phyloP scores from a whole-genome alignment of 495 filamentous ascomycete species.

The Penicillium samsonianum region DNA sequence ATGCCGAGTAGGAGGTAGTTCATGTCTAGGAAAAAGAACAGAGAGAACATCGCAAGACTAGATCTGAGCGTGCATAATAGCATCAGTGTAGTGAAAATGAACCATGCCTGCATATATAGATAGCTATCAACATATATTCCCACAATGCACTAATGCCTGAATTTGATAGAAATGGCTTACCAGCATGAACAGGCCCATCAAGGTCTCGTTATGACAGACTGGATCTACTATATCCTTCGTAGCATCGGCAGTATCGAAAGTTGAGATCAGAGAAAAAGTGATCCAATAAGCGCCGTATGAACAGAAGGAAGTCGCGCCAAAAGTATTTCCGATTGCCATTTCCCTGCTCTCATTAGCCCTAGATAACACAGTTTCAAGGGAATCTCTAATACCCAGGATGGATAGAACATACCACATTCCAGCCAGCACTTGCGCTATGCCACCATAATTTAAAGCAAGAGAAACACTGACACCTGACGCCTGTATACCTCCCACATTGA shows the following conservation, averaged over 20 bases:
- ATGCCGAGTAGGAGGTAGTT: slow-evolving; percentile 75
- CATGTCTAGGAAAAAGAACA: slow-evolving; percentile 80
- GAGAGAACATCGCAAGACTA: slow-evolving; percentile 81
- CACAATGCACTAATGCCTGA: background rate
- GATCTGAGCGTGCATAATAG: slow-evolving; percentile 81
- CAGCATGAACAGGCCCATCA: slow-evolving; percentile 77
- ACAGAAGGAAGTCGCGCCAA: slow-evolving; percentile 87
- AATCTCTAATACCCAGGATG: background rate
- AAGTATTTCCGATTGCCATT: slow-evolving; percentile 89
- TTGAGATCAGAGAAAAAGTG: slow-evolving; percentile 74
- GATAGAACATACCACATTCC: slow-evolving; percentile 80
- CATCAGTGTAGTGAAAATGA: slow-evolving; percentile 84
- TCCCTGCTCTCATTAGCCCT: slow-evolving; percentile 56
- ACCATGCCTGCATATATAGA: slow-evolving; percentile 62
- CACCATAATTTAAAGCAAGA: slow-evolving; percentile 68
- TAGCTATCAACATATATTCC: background rate
- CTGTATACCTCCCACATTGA: slow-evolving; percentile 53
- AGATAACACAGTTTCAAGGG: background rate
- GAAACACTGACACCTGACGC: slow-evolving; percentile 63
- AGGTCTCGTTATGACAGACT: slow-evolving; percentile 50
- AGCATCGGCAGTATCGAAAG: slow-evolving; percentile 62
- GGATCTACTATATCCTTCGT: slow-evolving; percentile 36
- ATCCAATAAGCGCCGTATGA: slow-evolving; percentile 96
- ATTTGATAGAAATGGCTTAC: slow-evolving; percentile 30
- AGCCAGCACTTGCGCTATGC: slow-evolving; percentile 77